Base-by-base conservation (phyloP, 495 filamentous ascomycete species). In the Penicillium cataractarum region DNA sequence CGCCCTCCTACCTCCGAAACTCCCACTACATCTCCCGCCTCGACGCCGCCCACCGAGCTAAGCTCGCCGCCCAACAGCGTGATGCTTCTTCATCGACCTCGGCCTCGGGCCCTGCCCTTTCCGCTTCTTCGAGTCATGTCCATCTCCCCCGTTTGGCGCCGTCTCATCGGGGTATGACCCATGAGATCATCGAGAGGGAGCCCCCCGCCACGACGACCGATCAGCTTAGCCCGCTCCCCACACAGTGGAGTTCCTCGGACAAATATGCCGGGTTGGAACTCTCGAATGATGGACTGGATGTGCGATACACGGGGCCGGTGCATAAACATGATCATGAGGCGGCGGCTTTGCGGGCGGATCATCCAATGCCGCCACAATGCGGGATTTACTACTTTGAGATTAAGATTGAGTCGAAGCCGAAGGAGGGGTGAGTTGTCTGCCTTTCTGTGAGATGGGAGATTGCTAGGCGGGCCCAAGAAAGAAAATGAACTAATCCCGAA, bases 351-450 rank as follows among this genome's bases (percentile, higher is more conserved):
- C 88, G 95, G 35, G 86, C 96, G 37, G 91, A 99, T 68, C 82
- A 93, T 74, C 86, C 87, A 27, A 97, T 99, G 89, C 91, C 95
- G n/a, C 83, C 87, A 50, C 87, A 96, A 73, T 93, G 90, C 66
- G 95, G 95, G 0, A 89, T 99, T 57, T 98, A 97, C 76, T 99
- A 99, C 73, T 99, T 90, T 74, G 95, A 99, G 79, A 86, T 97
- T 12, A 90, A 87, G n/a, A 87, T 99, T 55, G 73, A 93, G 46
- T 89, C 90, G 3, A 90, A 89, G 67, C 90, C 89, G 64, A 90
- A 91, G 76, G 94, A 97, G 68, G 92, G 93, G 92, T 96, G 84
- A 61, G 90, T 82, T 57, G 17, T 1, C 7, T 8, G 48, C 8
- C 6, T 51, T 5, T 1, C 24, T 31, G 29, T 17, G 1, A 15